Evolutionary conservation across 2,329 filamentous ascomycete genomes (phyloP).

Genomic region (Pestalotiopsis sp.): DNA sequence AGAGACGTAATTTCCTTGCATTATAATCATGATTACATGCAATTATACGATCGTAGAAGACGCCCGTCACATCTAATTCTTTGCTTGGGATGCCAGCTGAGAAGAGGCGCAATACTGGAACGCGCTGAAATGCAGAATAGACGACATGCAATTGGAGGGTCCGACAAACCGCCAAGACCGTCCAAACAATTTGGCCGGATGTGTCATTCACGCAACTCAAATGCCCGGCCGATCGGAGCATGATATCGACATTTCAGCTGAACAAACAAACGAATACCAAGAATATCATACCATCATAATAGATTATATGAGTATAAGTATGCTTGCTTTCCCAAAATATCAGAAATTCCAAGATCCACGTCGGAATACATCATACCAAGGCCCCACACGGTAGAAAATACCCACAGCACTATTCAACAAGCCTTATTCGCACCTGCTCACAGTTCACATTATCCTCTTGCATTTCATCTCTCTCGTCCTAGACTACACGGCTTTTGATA

Average conservation of each 20-base stretch:
- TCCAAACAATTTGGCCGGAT: not conserved
- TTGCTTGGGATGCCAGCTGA: not conserved
- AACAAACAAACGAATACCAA: not conserved
- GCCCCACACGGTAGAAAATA: not conserved
- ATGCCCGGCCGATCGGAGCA: not conserved
- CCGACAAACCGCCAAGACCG: not conserved
- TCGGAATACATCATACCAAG: not conserved
- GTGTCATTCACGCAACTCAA: not conserved
- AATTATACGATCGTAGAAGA: too few species aligned
- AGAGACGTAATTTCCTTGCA: too few species aligned
- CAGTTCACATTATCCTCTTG: not conserved
- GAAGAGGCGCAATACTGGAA: not conserved
- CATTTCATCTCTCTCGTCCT: not conserved
- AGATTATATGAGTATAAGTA: not conserved
- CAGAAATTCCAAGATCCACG: not conserved
- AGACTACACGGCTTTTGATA: not conserved
- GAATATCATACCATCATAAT: too few species aligned
- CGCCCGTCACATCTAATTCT: not conserved
- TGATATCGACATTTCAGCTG: not conserved
- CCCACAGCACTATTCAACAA: conserved; percentile 4
- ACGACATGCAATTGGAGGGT: not conserved
- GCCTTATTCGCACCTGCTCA: not conserved
- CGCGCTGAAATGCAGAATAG: not conserved
- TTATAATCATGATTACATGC: too few species aligned
- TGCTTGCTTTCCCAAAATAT: not conserved